Base-by-base conservation (phyloP, 371 early-diverging fungal species). In the Mucor circinelloides region DNA sequence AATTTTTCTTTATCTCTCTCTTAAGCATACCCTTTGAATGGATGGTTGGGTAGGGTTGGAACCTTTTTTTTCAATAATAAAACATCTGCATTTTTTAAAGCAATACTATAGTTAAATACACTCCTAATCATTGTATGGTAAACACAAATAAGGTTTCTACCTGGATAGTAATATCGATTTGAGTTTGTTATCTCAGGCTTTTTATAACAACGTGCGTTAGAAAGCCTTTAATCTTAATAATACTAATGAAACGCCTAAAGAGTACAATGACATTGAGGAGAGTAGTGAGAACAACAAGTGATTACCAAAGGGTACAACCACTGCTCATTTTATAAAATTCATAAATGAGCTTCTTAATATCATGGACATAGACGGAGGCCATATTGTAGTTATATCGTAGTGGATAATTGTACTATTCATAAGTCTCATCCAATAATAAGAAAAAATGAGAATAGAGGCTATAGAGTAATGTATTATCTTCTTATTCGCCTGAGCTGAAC, bases 41-140 rank as follows among this genome's bases (percentile, higher is more conserved):
- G 52, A 63, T 63, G 63, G 63, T 52, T 63, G 63, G 63, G 54
- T 63, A 63, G 63, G 63, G 63, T 55, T 63, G 56, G 40, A n/a
- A 55, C 27, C 38, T 17, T 63, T 63, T 63, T 63, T 63, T 25
- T 54, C 6, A n/a, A 36, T 55, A 63, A 63, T 55, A 63, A 63
- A 63, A 63, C 52, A 63, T 54, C 63, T 63, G 54, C 63, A 54
- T 63, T 63, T 63, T 31, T 40, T 40, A 40, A 19, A 44, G 63
- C 34, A 63, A 52, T 63, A 63, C 36, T 38, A 25, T 63, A 52
- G 52, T 52, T 63, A 63, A 54, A 54, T 44, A 44, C 1, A 44
- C 44, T 44, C 44, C 4, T 44, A 44, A 44, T 44, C 44, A n/a
- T 44, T 44, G 19, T 44, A 44, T n/a, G 44, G 17, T n/a, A 44